A percentile compares a stretch with the other conserved stretches of the same genome.
Conservation (phyloP, 1,284 basidiomycete genomes). For the Rhodotorula sp. region DNA sequence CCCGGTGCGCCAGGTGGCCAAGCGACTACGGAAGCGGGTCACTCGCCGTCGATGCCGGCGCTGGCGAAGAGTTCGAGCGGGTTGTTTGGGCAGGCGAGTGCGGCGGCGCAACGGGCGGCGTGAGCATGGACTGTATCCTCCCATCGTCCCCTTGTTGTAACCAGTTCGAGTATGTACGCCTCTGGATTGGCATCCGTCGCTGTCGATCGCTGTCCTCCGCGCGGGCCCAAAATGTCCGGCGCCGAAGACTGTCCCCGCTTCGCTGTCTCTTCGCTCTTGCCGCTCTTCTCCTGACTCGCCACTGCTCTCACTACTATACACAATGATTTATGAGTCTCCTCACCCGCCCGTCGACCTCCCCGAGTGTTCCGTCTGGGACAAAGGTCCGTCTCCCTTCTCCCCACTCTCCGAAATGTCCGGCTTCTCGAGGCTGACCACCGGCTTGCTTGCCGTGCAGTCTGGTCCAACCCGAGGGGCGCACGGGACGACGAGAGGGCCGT, state of each 20-base stretch:
- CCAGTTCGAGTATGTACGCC: background rate
- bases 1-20: background rate
- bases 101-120: slow-evolving; percentile 1
- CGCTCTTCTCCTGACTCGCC: background rate
- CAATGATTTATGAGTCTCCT: slow-evolving; percentile 24
- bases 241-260: background rate
- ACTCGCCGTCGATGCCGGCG: background rate
- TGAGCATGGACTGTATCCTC: background rate
- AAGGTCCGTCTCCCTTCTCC: slow-evolving; percentile 20
- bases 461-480: slow-evolving; percentile 35
- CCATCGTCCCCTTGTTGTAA: background rate
- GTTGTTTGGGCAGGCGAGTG: background rate
- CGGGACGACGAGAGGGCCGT: slow-evolving; percentile 31
- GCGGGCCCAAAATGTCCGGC: background rate
- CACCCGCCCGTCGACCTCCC: slow-evolving; percentile 26
- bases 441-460: slow-evolving; percentile 9
- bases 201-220: background rate
- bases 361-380: slow-evolving; percentile 31
- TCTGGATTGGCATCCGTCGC: too few species aligned
- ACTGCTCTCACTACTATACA: background rate
- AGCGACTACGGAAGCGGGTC: background rate
- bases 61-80: background rate
- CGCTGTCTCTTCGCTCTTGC: background rate
- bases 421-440: background rate
- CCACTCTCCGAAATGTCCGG: background rate